These are phyloP conservation scores for Alternaria incomplexa DNA, from an alignment of 2,329 filamentous ascomycete species.

Conservation along the genomic window DNA sequence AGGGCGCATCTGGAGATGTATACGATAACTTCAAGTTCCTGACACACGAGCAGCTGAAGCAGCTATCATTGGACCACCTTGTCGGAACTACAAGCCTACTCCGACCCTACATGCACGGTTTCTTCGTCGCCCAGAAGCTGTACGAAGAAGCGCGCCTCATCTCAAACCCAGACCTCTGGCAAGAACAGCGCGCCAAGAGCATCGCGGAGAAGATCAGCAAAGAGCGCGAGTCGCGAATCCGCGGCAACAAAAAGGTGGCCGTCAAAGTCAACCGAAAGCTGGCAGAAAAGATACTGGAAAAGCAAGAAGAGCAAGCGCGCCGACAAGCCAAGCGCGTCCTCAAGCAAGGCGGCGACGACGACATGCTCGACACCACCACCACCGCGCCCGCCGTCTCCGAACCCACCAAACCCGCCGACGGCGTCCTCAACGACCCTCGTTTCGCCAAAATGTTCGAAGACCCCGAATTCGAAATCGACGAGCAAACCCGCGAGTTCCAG, in stretches of 20 bases:
- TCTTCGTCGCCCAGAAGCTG: conserved; percentile 92
- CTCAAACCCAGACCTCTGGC: conserved; percentile 90
- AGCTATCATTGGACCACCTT: conserved; percentile 85
- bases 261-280: conserved; percentile 87
- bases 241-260: conserved; percentile 87
- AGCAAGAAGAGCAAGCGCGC: conserved; percentile 70
- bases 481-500: conserved; percentile 84
- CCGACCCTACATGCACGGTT: conserved; percentile 98
- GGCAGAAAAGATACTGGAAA: conserved; percentile 67
- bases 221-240: conserved; percentile 91
- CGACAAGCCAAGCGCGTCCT: conserved; percentile 55
- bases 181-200: conserved; percentile 88
- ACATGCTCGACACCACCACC: conserved; percentile 40
- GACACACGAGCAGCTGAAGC: conserved; percentile 82
- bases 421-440: conserved; percentile 79
- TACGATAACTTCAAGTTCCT: conserved; percentile 99
- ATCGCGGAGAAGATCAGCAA: conserved; percentile 96
- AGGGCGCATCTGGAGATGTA: conserved; percentile 72
- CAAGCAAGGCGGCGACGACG: conserved; percentile 66
- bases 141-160: conserved; percentile 96
- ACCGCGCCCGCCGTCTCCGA: conserved; percentile 42
- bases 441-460: conserved; percentile 91
- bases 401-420: conserved; percentile 56
- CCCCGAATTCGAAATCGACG: conserved; percentile 90
- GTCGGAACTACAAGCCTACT: conserved; percentile 89